phyloP scores from a whole-genome alignment of 306 rosid species.

The Astragalus glycyphyllos region DNA sequence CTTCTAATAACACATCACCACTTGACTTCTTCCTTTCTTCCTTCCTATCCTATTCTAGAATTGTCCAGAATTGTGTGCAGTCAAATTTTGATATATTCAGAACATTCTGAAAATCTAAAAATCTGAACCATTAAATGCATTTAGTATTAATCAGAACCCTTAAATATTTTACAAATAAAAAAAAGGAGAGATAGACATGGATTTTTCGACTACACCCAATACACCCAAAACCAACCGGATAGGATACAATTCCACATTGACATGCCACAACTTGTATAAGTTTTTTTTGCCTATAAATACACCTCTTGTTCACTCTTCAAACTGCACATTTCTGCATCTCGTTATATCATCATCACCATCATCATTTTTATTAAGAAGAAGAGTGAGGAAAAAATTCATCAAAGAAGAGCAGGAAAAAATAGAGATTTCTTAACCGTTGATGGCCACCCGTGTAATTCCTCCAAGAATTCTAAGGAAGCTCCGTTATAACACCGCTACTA shows the following conservation, averaged over 20 bases:
- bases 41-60: no score
- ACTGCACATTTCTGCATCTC: slow-evolving; percentile 36
- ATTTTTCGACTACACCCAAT: no score
- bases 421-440: slow-evolving; percentile 30
- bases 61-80: no score
- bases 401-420: no score
- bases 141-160: no score
- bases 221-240: no score
- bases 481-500: slow-evolving; percentile 49
- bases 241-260: no score
- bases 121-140: no score
- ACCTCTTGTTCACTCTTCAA: not conserved
- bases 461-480: slow-evolving; percentile 59
- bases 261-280: not conserved
- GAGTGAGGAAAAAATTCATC: not conserved
- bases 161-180: no score
- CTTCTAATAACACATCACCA: not conserved
- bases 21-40: slow-evolving; percentile 23
- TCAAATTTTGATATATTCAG: no score
- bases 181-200: no score
- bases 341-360: not conserved
- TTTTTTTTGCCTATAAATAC: not conserved
- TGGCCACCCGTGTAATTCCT: slow-evolving; percentile 65
- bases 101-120: no score
- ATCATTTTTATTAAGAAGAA: slow-evolving; percentile 10